phyloP scores from a whole-genome alignment of 208 protist genomes.

The Acanthamoeba sp. region DNA sequence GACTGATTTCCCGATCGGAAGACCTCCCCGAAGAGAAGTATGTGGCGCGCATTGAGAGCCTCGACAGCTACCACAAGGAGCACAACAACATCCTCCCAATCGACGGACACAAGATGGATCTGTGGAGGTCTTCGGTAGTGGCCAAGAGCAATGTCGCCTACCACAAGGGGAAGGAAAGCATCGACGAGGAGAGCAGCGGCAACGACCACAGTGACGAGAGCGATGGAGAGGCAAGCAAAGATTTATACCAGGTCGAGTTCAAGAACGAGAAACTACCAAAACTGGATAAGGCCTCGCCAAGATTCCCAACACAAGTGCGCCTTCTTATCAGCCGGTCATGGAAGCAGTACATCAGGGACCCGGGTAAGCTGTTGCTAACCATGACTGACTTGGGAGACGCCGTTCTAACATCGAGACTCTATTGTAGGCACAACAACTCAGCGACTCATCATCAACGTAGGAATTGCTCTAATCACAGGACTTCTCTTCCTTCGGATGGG shows the following conservation, averaged over 20 bases:
- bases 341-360: constrained; percentile 48
- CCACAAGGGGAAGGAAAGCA: background rate
- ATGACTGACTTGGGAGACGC: no score
- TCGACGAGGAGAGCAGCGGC: background rate
- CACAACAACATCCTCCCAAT: constrained; percentile 35
- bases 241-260: background rate
- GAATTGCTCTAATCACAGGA: background rate
- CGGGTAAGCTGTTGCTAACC: background rate
- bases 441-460: background rate
- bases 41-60: background rate
- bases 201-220: background rate
- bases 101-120: background rate
- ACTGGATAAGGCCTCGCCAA: constrained; percentile 15
- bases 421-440: background rate
- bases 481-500: constrained; percentile 7
- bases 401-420: background rate
- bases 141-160: no score
- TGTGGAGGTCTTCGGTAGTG: background rate
- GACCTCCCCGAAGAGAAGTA: constrained; percentile 18
- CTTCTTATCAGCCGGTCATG: background rate
- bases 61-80: constrained; percentile 24
- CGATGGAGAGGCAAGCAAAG: background rate
- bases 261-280: constrained; percentile 44
- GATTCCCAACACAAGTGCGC: background rate
- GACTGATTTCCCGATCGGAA: background rate